Conservation (phyloP, 768 basidiomycete genomes). For the Kwoniella dejecticola region DNA sequence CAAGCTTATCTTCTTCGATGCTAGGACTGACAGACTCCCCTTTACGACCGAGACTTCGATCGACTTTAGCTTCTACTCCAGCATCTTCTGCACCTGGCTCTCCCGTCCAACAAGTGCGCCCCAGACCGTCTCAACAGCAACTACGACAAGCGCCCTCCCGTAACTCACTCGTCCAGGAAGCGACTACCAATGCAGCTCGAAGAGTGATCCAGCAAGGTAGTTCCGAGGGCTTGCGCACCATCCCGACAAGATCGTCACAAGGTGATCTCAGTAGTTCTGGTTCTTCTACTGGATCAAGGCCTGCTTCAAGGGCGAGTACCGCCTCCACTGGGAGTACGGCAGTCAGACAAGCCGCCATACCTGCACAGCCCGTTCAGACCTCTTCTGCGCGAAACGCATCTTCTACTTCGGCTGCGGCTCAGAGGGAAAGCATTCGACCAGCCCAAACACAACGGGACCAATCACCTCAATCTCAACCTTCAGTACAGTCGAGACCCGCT, state of each 20-base stretch:
- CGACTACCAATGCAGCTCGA: constrained; percentile 13
- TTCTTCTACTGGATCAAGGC: background rate
- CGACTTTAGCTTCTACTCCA: constrained; percentile 1
- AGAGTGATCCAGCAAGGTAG: constrained; percentile 1
- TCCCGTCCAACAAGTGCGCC: background rate
- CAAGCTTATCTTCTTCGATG: constrained; percentile 28
- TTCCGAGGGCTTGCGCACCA: background rate
- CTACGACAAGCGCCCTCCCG: constrained; percentile 6
- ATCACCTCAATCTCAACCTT: constrained; percentile 2
- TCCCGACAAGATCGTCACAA: background rate
- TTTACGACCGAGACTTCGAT: constrained; percentile 6
- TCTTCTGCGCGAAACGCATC: background rate
- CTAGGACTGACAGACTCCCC: constrained; percentile 41
- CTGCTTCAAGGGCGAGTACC: background rate
- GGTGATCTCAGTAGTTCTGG: background rate
- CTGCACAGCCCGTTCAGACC: too few species aligned
- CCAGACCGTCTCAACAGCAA: background rate
- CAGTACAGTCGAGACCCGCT: background rate
- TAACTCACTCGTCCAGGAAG: constrained; percentile 14
- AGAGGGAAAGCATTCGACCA: background rate
- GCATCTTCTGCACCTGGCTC: background rate
- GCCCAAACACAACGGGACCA: background rate
- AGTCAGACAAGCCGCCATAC: background rate
- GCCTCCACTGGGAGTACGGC: background rate
- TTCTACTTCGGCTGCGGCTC: background rate